Evolutionary conservation across 2,329 filamentous ascomycete species (phyloP).

Genomic region (Setomelanomma holmii): DNA sequence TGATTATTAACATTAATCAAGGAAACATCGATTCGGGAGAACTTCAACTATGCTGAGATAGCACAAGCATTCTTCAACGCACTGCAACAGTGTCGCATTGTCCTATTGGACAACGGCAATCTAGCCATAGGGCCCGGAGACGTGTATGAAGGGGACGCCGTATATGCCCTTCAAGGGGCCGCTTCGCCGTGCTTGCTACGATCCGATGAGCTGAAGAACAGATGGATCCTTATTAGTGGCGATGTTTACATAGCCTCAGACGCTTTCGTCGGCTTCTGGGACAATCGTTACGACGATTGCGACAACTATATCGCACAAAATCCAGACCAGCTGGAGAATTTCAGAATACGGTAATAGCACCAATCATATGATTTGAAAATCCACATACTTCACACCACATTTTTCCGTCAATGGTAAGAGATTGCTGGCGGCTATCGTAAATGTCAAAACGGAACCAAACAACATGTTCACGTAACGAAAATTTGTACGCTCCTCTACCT

Average conservation of each 20-base stretch:
- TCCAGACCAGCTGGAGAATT: background rate
- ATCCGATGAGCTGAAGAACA: background rate
- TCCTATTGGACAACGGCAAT: background rate
- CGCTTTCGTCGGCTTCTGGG: too few species aligned
- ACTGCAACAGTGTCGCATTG: background rate
- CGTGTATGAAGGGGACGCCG: background rate
- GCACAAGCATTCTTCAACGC: background rate
- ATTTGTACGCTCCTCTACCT: too few species aligned
- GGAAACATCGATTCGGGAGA: too few species aligned
- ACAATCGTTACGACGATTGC: background rate
- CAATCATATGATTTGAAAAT: background rate
- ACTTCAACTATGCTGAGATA: background rate
- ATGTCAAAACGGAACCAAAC: too few species aligned
- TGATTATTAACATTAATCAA: too few species aligned
- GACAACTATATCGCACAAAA: background rate
- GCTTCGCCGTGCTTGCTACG: background rate
- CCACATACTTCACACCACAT: background rate
- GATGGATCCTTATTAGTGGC: background rate
- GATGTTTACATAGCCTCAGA: background rate
- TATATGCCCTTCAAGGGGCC: background rate
- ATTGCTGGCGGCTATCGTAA: too few species aligned
- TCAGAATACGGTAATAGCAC: background rate
- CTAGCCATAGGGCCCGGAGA: background rate
- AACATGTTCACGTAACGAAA: too few species aligned
- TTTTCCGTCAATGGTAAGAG: background rate